Evolutionary conservation across 371 early-diverging fungal species (phyloP), one percentile per base, ranked within the genome.

Genomic region (Mucor lusitanicus): DNA sequence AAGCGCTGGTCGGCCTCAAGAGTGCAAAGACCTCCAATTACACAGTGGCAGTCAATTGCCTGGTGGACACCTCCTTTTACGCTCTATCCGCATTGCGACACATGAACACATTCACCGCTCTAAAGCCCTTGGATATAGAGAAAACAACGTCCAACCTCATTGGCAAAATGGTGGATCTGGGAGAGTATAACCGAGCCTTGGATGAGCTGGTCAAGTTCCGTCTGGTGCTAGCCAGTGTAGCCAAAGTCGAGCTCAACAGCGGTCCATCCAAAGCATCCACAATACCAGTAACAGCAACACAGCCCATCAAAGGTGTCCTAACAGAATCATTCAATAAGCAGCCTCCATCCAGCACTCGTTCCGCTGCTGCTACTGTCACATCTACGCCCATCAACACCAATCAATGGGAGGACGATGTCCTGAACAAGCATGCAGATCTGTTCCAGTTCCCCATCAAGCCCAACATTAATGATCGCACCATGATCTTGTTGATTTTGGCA

Each of bases 61-160:
- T 83, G 3, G 63, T 81, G 1, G 79, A 79, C 55, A 73, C 74
- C 5, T 69, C 77, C 2, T 76, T 72, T 60, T 78, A 71, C 69
- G 77, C 81, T 11, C 39, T 78, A 5, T 33, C 72, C 33, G 78
- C 78, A 0, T 44, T 83, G 19, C 59, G 77, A 39, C 73, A 77
- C 33, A 77, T 81, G 81, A 78, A 76, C 21, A 65, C 69, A 0
- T 72, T 63, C 44, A 72, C 70, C 9, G 39, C 69, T 6, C 62
- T 81, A 2, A 74, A 78, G 55, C 80, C 76, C 4, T 44, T 79
- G 15, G 81, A 81, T 56, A 72, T 83, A 28, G 84, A 81, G 61
- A 83, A 83, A 32, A 67, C 76, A 19, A 73, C 70, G 4, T 79
- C 84, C 11, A 83, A 81, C 40, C 25, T 83, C 21, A 78, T 83